Percentiles rank a stretch among this genome's conserved stretches.
Conservation (phyloP, 257 asterid species). For the Gentiana straminea region DNA sequence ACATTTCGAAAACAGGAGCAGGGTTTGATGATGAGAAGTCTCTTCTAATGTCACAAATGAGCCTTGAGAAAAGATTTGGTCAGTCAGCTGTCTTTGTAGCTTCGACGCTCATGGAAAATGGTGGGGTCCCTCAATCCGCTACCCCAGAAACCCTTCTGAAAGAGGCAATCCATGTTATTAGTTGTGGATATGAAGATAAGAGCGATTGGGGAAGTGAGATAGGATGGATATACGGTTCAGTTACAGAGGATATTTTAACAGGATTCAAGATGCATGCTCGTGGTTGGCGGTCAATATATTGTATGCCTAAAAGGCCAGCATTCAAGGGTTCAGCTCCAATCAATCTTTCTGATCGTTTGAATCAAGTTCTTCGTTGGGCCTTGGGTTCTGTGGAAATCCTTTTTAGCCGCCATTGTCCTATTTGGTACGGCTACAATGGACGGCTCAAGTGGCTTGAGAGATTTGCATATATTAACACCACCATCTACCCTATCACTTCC, state of each 20-base stretch:
- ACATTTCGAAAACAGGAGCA: slow-evolving; percentile 39
- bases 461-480: slow-evolving; percentile 84
- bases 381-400: slow-evolving; percentile 93
- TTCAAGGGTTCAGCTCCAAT: slow-evolving; percentile 98
- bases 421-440: slow-evolving; percentile 91
- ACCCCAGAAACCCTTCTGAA: slow-evolving; percentile 89
- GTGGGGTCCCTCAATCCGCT: slow-evolving; percentile 95
- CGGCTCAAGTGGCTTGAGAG: slow-evolving; percentile 95
- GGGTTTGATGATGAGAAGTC: slow-evolving; percentile 96
- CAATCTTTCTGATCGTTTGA: slow-evolving; percentile 94
- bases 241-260: slow-evolving; percentile 96
- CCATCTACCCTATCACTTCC: slow-evolving; percentile 84
- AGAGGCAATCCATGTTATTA: slow-evolving; percentile 97
- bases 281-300: slow-evolving; percentile 97
- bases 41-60: slow-evolving; percentile 85
- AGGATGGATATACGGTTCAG: slow-evolving; percentile 99
- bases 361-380: slow-evolving; percentile 99
- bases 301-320: slow-evolving; percentile 89
- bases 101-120: slow-evolving; percentile 93
- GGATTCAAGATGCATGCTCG: slow-evolving; percentile 99
- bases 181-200: slow-evolving; percentile 99
- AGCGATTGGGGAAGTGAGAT: slow-evolving; percentile 99
- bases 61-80: slow-evolving; percentile 94
- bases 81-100: slow-evolving; percentile 97
- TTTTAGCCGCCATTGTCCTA: slow-evolving; percentile 91